A percentile compares a stretch with the other conserved stretches of the same genome.
Evolutionary conservation across 306 rosid species (phyloP).

Genomic region (Spatholobus suberectus): DNA sequence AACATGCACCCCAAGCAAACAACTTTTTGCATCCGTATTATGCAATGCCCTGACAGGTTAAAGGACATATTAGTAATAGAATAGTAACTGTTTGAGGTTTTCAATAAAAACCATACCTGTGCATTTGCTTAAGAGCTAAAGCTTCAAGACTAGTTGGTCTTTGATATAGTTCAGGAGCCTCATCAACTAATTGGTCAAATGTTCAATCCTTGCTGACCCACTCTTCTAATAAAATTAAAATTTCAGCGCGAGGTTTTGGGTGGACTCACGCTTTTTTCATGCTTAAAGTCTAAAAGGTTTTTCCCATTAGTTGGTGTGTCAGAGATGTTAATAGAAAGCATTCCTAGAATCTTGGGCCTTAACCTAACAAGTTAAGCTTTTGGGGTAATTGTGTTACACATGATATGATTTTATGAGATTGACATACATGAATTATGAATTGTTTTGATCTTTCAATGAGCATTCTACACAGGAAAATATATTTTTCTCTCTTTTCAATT

Average conservation of each 20-base stretch:
- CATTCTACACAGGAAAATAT: not conserved
- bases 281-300: not conserved
- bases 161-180: not conserved
- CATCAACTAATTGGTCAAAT: not conserved
- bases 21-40: not conserved
- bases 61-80: slow-evolving; percentile 7
- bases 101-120: not conserved
- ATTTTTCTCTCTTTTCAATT: not conserved
- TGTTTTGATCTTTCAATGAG: slow-evolving; percentile 22
- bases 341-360: not conserved
- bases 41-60: not conserved
- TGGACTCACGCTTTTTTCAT: not conserved
- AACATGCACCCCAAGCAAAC: not conserved
- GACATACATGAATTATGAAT: not conserved
- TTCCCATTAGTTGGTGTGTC: not conserved
- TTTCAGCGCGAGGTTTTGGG: not conserved
- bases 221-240: slow-evolving; percentile 1
- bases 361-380: not conserved
- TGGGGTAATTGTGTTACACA: not conserved
- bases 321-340: not conserved
- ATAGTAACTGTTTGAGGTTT: not conserved
- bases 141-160: not conserved
- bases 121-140: not conserved
- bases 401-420: slow-evolving; percentile 6
- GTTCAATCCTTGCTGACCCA: not conserved